Conservation (phyloP, 2,329 filamentous ascomycete genomes). For the Epichloe baconii region DNA sequence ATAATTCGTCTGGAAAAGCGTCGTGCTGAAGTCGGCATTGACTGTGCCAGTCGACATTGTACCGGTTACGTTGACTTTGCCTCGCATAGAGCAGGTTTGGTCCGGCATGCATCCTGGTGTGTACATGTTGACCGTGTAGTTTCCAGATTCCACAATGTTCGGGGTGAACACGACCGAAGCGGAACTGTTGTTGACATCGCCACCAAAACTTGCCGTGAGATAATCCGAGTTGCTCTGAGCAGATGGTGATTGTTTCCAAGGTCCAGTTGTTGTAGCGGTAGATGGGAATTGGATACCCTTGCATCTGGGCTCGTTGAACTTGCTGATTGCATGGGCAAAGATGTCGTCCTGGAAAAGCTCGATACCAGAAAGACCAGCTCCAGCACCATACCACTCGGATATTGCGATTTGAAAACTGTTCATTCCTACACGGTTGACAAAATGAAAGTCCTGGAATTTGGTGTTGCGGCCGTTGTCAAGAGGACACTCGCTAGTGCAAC, state of each 20-base stretch:
- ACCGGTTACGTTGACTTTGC: slow-evolving; percentile 70
- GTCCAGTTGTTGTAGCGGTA: slow-evolving; percentile 53
- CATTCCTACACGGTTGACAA: slow-evolving; percentile 84
- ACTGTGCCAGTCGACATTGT: slow-evolving; percentile 43
- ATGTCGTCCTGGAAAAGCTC: slow-evolving; percentile 80
- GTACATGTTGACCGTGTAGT: slow-evolving; percentile 83
- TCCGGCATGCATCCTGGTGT: slow-evolving; percentile 85
- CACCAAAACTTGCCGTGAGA: slow-evolving; percentile 52
- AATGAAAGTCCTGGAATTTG: slow-evolving; percentile 76
- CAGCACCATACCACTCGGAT: slow-evolving; percentile 72
- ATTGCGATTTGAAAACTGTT: slow-evolving; percentile 75
- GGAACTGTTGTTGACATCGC: slow-evolving; percentile 39
- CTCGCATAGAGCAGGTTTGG: slow-evolving; percentile 60
- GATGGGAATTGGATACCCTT: slow-evolving; percentile 49
- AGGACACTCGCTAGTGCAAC: slow-evolving; percentile 76
- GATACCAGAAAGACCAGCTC: slow-evolving; percentile 74
- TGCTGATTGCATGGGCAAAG: slow-evolving; percentile 68
- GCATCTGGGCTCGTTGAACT: slow-evolving; percentile 82
- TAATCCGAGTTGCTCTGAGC: slow-evolving; percentile 62
- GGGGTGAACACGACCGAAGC: slow-evolving; percentile 68
- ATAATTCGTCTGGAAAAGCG: slow-evolving; percentile 81
- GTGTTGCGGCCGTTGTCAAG: slow-evolving; percentile 56
- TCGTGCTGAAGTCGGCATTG: slow-evolving; percentile 38
- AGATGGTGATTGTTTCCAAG: slow-evolving; percentile 60
- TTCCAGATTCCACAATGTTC: slow-evolving; percentile 76